Base-by-base conservation (phyloP, 768 basidiomycete species). In the Termitomyces sp. region DNA sequence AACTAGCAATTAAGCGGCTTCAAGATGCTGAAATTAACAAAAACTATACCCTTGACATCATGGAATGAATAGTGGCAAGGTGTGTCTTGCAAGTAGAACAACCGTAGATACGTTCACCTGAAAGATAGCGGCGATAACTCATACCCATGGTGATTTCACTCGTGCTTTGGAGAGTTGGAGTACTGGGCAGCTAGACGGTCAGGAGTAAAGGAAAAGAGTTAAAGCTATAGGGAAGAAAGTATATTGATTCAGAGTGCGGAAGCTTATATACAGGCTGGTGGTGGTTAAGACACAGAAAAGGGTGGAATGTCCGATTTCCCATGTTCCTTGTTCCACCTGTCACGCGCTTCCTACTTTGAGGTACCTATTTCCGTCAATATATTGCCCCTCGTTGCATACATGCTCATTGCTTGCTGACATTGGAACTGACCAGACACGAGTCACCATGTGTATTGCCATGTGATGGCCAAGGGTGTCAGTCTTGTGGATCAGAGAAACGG, bases 1-100 rank as follows among this genome's bases (percentile, higher is more conserved):
- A 43, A 56, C 50, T 60, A 49, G 58, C 64, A 60, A 57, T 68
- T 46, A 49, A 51, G 65, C 17, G 71, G 68, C 52, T 56, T 37
- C 20, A 34, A 53, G 37, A 48, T 37, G 14, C 20, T 61, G 45
- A 14, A 52, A 48, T 29, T 37, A 49, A 58, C 48, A 40, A 10
- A 77, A 87, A 67, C 17, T 55, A 15, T 66, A 93, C 94, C 73
- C 92, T 82, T 62, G 92, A 94, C 67, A 95, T 85, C 90, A 96
- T 94, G 48, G 89, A 87, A 72, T 93, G 89, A 60, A 92, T 89
- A 32, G 92, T 93, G n/a, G 92, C 87, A 50, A 96, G 86, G 74
- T 96, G 94, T 12, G 94, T 95, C 74, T 81, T 88, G 83, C 94
- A 96, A 52, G 77, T 86, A 53, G 84, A 85, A 75, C 94, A 96